These are phyloP conservation scores for Xylaria digitata DNA, from an alignment of 2,329 filamentous ascomycete genomes.

Conservation along the genomic window DNA sequence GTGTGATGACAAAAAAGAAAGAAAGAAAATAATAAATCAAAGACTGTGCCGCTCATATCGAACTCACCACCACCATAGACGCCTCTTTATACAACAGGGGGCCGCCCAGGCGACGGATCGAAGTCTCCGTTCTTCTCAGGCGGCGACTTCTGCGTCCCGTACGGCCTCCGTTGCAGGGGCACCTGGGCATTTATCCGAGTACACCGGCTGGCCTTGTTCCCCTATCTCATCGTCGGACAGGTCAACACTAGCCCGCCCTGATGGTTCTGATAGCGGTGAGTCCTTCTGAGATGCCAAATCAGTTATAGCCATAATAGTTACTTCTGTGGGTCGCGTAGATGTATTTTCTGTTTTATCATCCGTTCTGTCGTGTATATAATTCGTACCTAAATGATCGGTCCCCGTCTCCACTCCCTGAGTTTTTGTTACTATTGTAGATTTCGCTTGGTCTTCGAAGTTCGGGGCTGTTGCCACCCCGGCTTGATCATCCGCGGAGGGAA, in stretches of 20 bases:
- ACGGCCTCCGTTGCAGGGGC: conserved; percentile 33
- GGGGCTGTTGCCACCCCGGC: conserved; percentile 5
- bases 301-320: conserved; percentile 21
- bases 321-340: conserved; percentile 43
- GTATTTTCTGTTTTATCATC: conserved; percentile 26
- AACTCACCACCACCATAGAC: conserved; percentile 20
- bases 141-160: conserved; percentile 37
- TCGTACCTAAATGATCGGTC: conserved; percentile 24
- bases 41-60: conserved; percentile 13
- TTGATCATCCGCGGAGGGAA: background rate
- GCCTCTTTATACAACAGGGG: conserved; percentile 26
- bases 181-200: conserved; percentile 44
- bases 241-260: conserved; percentile 42
- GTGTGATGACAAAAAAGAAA: conserved; percentile 5
- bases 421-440: conserved; percentile 17
- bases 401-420: conserved; percentile 12
- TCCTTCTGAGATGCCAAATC: conserved; percentile 35
- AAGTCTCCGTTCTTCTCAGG: conserved; percentile 23
- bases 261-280: conserved; percentile 23
- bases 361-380: conserved; percentile 42
- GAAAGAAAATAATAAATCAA: conserved; percentile 1
- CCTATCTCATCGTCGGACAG: conserved; percentile 36
- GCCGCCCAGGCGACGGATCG: background rate
- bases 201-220: conserved; percentile 38
- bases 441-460: conserved; percentile 21